Percentiles rank a stretch among this genome's conserved stretches.
Conservation (phyloP, 2,329 filamentous ascomycete species). For the Colletotrichum spinosum region DNA sequence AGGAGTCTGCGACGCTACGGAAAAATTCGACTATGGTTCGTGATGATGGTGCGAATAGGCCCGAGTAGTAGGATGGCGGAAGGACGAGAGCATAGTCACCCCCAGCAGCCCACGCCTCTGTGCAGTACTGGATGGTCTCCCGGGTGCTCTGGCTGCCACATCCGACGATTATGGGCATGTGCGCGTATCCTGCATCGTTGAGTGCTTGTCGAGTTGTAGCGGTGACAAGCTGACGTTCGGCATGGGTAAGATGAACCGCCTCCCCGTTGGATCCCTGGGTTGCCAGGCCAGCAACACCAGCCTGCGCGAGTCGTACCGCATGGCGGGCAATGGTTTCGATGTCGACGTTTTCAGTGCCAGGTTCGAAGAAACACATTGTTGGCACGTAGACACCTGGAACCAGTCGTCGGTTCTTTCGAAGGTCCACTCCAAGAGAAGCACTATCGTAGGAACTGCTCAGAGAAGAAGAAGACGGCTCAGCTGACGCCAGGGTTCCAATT, state of each 20-base stretch:
- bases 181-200: conserved; percentile 71
- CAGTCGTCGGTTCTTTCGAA: conserved; percentile 52
- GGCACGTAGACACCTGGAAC: conserved; percentile 76
- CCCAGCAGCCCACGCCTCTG: conserved; percentile 75
- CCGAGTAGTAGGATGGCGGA: conserved; percentile 80
- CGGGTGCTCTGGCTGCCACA: conserved; percentile 79
- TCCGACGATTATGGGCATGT: conserved; percentile 80
- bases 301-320: conserved; percentile 77
- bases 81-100: conserved; percentile 82
- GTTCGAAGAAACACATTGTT: conserved; percentile 79
- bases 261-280: conserved; percentile 87
- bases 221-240: conserved; percentile 77
- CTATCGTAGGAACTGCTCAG: conserved; percentile 57
- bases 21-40: conserved; percentile 76
- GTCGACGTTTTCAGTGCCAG: conserved; percentile 74
- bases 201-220: conserved; percentile 76
- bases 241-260: conserved; percentile 80
- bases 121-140: conserved; percentile 77
- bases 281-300: conserved; percentile 79
- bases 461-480: conserved; percentile 49
- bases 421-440: conserved; percentile 47
- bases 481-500: conserved; percentile 42
- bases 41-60: conserved; percentile 71
- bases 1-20: conserved; percentile 70
- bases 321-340: conserved; percentile 68